These are phyloP conservation scores for Simplicillium sp. DNA, from an alignment of 2,329 filamentous ascomycete genomes.

Conservation along the genomic window DNA sequence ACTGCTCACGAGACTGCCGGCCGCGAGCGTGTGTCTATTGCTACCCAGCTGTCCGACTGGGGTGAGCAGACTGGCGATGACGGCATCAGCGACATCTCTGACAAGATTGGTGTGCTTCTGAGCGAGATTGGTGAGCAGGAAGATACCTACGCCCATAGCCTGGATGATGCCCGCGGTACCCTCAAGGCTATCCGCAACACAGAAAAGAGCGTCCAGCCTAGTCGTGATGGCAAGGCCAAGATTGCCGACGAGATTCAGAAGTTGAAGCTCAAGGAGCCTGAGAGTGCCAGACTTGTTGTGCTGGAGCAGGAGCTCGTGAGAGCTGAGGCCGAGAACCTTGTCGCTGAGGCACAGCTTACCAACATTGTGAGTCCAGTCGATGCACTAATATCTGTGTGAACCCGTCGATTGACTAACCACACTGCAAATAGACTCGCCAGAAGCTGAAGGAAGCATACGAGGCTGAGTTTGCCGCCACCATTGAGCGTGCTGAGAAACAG, in stretches of 20 bases:
- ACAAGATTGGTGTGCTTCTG: constrained; percentile 90
- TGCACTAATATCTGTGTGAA: neutral
- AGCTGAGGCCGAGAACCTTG: constrained; percentile 89
- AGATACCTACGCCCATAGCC: constrained; percentile 71
- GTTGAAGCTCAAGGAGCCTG: constrained; percentile 85
- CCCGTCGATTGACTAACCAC: constrained; percentile 7
- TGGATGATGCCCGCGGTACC: constrained; percentile 75
- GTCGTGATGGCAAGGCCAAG: constrained; percentile 77
- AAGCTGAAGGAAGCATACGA: constrained; percentile 95
- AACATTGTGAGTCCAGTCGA: constrained; percentile 61
- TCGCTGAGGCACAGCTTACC: constrained; percentile 91
- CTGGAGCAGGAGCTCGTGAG: constrained; percentile 95
- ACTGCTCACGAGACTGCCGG: constrained; percentile 75
- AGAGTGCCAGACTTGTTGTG: constrained; percentile 68
- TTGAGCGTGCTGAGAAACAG: constrained; percentile 96
- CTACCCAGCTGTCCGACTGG: constrained; percentile 90
- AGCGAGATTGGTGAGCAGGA: constrained; percentile 93
- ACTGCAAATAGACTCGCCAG: constrained; percentile 61
- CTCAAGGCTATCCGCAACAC: constrained; percentile 94
- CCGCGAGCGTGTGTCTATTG: constrained; percentile 75
- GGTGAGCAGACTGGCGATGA: constrained; percentile 87
- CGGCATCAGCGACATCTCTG: constrained; percentile 77
- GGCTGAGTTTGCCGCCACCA: constrained; percentile 77
- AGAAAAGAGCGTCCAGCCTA: constrained; percentile 89
- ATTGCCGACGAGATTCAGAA: constrained; percentile 87